Conservation (phyloP, 345 rosid genomes). For the Eucalyptus fibrosa region DNA sequence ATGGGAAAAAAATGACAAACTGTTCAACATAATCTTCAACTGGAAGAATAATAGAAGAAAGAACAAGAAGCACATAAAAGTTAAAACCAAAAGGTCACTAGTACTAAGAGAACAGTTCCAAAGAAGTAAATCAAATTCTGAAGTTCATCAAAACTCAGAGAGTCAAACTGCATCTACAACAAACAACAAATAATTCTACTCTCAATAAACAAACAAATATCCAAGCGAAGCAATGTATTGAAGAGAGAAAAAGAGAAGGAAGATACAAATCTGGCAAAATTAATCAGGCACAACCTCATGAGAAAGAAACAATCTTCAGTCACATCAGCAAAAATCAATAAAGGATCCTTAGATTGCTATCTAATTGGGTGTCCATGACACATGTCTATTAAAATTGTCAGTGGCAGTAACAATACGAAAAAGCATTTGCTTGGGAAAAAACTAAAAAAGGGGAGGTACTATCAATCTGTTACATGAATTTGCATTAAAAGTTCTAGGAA, state of each 20-base stretch:
- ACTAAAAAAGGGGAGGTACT: not conserved
- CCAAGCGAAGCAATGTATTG: not conserved
- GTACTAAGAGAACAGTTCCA: not conserved
- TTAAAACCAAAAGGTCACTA: not conserved
- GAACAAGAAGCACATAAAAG: not conserved
- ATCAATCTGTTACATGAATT: not conserved
- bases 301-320: not conserved
- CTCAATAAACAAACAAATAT: not conserved
- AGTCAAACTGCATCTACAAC: not conserved
- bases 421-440: not conserved
- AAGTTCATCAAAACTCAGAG: not conserved
- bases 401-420: not conserved
- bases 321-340: not conserved
- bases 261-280: not conserved
- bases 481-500: not conserved
- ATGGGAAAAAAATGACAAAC: not conserved
- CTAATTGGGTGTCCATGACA: not conserved
- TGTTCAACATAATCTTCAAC: not conserved
- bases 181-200: not conserved
- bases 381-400: not conserved
- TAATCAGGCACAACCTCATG: not conserved
- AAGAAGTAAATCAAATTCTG: not conserved
- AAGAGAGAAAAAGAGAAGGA: not conserved
- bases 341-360: not conserved
- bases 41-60: not conserved